A percentile compares a stretch with the other conserved stretches of the same genome.
Evolutionary conservation across 371 early-diverging fungal genomes (phyloP).

Genomic region (Parasitella parasitica): DNA sequence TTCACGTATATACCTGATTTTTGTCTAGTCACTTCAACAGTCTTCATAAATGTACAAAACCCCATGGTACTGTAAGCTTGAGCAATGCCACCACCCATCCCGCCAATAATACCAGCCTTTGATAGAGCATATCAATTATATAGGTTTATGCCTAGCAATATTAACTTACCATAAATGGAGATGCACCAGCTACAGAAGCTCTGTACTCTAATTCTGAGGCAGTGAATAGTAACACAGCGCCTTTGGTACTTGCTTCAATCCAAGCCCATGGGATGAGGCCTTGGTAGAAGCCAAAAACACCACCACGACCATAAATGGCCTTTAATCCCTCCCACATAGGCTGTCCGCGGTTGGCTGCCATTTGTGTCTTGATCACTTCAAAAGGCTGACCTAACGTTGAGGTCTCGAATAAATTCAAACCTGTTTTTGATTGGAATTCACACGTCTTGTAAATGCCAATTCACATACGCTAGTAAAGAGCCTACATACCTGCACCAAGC

Average conservation of each 20-base stretch:
- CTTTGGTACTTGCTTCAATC: conserved; percentile 88
- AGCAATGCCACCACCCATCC: conserved; percentile 88
- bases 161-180: conserved; percentile 52
- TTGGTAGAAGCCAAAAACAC: conserved; percentile 80
- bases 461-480: background rate
- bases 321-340: conserved; percentile 58
- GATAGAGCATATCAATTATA: background rate
- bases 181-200: conserved; percentile 54
- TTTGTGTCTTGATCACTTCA: conserved; percentile 77
- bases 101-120: conserved; percentile 84
- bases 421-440: conserved; percentile 4
- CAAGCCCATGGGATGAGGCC: conserved; percentile 87
- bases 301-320: conserved; percentile 77
- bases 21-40: conserved; percentile 96
- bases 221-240: conserved; percentile 91
- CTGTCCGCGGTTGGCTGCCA: conserved; percentile 84
- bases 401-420: conserved; percentile 21
- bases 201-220: conserved; percentile 89
- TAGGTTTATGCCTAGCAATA: no score
- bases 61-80: conserved; percentile 98
- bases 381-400: conserved; percentile 27
- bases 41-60: conserved; percentile 98
- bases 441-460: conserved; percentile 8
- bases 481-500: conserved; percentile 56
- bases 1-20: conserved; percentile 56